These are phyloP conservation scores for Pisolithus orientalis DNA, from an alignment of 768 basidiomycete species.

Conservation along the genomic window DNA sequence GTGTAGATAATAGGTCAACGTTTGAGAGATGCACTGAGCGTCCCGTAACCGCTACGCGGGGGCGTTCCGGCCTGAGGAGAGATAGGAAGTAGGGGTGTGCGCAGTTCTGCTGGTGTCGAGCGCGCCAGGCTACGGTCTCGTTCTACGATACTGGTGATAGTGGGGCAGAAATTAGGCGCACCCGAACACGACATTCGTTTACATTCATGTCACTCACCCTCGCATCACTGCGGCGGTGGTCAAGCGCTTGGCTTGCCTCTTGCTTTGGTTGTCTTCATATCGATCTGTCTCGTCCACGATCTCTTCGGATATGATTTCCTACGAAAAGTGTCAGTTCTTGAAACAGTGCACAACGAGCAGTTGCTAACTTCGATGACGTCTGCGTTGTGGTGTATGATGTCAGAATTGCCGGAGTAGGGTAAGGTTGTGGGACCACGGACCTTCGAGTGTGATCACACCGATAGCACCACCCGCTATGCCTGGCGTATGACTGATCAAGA, in stretches of 20 bases:
- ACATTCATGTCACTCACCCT: constrained; percentile 39
- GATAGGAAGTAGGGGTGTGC: constrained; percentile 28
- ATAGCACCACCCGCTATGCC: constrained; percentile 79
- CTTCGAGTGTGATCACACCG: constrained; percentile 88
- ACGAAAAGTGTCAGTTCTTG: constrained; percentile 13
- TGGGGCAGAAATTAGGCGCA: not conserved
- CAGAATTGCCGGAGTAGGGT: not conserved
- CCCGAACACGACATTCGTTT: not conserved
- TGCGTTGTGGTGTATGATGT: constrained; percentile 15
- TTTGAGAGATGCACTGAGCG: not conserved
- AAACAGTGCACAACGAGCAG: not conserved
- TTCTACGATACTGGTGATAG: constrained; percentile 44
- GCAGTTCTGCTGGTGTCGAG: constrained; percentile 20
- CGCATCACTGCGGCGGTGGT: constrained; percentile 75
- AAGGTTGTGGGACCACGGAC: constrained; percentile 28
- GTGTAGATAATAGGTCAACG: not conserved
- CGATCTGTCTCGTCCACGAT: constrained; percentile 94
- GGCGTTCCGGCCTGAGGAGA: not conserved
- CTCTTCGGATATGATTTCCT: constrained; percentile 95
- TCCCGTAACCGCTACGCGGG: not conserved
- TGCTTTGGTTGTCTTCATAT: constrained; percentile 82
- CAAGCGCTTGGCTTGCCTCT: constrained; percentile 61
- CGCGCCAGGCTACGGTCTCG: constrained; percentile 36
- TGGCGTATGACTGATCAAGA: constrained; percentile 80
- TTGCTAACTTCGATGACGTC: constrained; percentile 65